These are phyloP conservation scores for Pythium dissotocum DNA, from an alignment of 352 stramenopile species.

Conservation along the genomic window DNA sequence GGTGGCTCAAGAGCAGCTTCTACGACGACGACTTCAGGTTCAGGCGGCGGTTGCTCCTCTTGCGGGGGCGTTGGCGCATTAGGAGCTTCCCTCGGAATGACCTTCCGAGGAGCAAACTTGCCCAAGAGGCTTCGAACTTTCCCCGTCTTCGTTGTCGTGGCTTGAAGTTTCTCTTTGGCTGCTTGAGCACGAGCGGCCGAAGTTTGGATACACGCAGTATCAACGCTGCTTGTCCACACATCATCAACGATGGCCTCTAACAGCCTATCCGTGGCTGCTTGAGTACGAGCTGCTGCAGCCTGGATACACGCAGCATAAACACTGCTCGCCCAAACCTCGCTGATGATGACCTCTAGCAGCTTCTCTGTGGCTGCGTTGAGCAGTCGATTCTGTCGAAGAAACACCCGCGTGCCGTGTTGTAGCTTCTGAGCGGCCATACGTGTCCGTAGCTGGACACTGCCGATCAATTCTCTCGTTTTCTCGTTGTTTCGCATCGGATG, in stretches of 20 bases:
- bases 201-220: not conserved
- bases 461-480: conserved; percentile 45
- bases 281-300: no score
- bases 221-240: not conserved
- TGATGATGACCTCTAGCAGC: conserved; percentile 7
- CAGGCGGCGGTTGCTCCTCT: no score
- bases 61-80: not conserved
- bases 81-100: not conserved
- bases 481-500: conserved; percentile 58
- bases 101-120: not conserved
- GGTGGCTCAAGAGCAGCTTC: no score
- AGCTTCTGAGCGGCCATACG: conserved; percentile 41
- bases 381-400: conserved; percentile 20
- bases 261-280: conserved; percentile 19
- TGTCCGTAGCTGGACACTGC: conserved; percentile 37
- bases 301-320: not conserved
- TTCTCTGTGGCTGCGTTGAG: conserved; percentile 13
- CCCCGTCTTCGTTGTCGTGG: not conserved
- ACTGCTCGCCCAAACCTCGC: not conserved
- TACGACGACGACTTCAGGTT: no score
- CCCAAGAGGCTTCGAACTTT: not conserved
- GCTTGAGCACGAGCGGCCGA: not conserved
- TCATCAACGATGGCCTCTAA: not conserved
- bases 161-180: not conserved
- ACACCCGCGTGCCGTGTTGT: conserved; percentile 33